Evolutionary conservation across 2,329 filamentous ascomycete genomes (phyloP), one percentile per base, ranked within the genome.

Genomic region (Hortaea werneckii): DNA sequence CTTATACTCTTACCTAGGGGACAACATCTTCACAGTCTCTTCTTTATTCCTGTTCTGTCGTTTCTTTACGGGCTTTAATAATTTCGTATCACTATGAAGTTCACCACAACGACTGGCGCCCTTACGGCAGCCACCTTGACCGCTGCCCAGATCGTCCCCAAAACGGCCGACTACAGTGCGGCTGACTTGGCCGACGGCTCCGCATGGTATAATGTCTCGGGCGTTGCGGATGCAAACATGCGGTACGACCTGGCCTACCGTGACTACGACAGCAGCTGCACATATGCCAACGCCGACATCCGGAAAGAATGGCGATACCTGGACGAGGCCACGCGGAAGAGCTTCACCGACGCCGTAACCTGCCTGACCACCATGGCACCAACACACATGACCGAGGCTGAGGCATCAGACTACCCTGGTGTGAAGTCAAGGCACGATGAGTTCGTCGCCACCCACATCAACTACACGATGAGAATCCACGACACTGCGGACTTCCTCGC

Each of bases 401-500:
- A 60, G 46, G 51, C 54, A 12, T 41, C 50, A 8, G 12, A 52
- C 9, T 60, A 58, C 40, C 56, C 59, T 10, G 61, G 61, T 29
- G 54, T 61, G 38, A 58, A 57, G 43, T 53, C 50, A 32, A 52
- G 59, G 12, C 58, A 54, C 41, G 60, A 63, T 45, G 60, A 63
- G 42, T 61, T 47, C 42, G 55, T 61, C 34, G 58, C 58, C 26
- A 61, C 58, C 29, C 59, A 63, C 51, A 61, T 62, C 50, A 60
- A 63, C 46, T 58, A 60, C 47, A 63, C 61, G 11, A 30, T 58
- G 37, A 52, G 56, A 45, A 58, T 62, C 30, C 60, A 63, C 45
- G 53, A 54, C 42, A 62, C 59, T 1, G 59, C 58, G 30, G 58
- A 61, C 49, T 61, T 61, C 50, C 54, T 62, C 7, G 54, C 67